phyloP scores from a whole-genome alignment of 345 rosid species.

The Populus euphratica region DNA sequence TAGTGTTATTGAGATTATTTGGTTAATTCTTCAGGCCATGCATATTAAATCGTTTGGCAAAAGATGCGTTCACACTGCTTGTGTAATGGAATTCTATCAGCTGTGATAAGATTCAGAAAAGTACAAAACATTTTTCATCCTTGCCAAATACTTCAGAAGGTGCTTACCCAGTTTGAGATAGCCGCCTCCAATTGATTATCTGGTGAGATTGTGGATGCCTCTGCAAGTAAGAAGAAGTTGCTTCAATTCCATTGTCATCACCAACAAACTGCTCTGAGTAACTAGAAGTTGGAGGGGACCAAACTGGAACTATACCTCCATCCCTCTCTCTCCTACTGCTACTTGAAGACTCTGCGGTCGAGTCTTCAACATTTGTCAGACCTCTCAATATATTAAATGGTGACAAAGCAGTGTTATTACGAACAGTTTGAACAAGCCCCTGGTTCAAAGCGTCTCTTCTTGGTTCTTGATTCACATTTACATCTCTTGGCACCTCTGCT shows the following conservation, averaged over 20 bases:
- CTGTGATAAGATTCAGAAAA: not conserved
- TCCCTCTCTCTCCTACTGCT: slow-evolving; percentile 76
- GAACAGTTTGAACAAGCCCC: slow-evolving; percentile 33
- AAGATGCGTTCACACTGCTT: slow-evolving; percentile 1
- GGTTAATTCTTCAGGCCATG: slow-evolving; percentile 5
- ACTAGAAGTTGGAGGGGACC: slow-evolving; percentile 72
- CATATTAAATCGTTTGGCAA: slow-evolving; percentile 6
- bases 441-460: slow-evolving; percentile 41
- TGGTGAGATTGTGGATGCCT: slow-evolving; percentile 81
- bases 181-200: slow-evolving; percentile 74
- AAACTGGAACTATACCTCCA: slow-evolving; percentile 84
- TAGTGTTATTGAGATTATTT: not conserved
- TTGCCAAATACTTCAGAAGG: not conserved
- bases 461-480: slow-evolving; percentile 49
- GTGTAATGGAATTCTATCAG: not conserved
- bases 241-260: slow-evolving; percentile 74
- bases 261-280: slow-evolving; percentile 72
- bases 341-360: slow-evolving; percentile 87
- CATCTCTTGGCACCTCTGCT: slow-evolving; percentile 83
- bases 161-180: slow-evolving; percentile 69
- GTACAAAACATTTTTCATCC: not conserved
- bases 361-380: slow-evolving; percentile 62
- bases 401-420: slow-evolving; percentile 28
- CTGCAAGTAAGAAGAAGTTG: slow-evolving; percentile 71
- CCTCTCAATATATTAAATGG: slow-evolving; percentile 42